A percentile compares a stretch with the other conserved stretches of the same genome.
Conservation (phyloP, 352 stramenopile genomes). For the Pseudoperonospora humuli region DNA sequence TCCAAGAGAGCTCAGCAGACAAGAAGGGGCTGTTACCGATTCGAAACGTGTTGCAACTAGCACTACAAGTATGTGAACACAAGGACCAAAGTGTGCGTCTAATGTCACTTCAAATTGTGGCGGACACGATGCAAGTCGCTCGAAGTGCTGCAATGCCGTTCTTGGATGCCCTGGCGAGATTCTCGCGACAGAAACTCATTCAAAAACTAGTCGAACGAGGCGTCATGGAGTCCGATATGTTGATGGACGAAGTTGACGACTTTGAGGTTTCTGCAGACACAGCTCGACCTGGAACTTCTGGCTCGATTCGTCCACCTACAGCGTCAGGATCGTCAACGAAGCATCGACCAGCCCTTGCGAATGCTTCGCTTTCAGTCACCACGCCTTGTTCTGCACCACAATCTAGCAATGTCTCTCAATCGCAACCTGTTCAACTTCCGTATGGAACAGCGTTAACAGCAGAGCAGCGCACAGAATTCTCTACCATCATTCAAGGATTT, state of each 20-base stretch:
- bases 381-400: too few relatives aligned
- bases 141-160: conserved; percentile 59
- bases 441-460: too few relatives aligned
- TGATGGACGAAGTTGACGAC: conserved; percentile 82
- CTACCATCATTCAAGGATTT: too few relatives aligned
- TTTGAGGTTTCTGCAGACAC: conserved; percentile 47
- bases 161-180: conserved; percentile 51
- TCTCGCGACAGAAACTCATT: conserved; percentile 73
- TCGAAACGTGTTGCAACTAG: conserved; percentile 60
- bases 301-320: too few relatives aligned
- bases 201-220: conserved; percentile 63
- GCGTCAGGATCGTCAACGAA: too few relatives aligned
- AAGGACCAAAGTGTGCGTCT: conserved; percentile 62
- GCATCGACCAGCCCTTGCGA: too few relatives aligned
- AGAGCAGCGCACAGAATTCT: too few relatives aligned
- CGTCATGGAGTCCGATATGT: conserved; percentile 62
- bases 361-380: too few relatives aligned
- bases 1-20: conserved; percentile 58
- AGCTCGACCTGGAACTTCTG: conserved; percentile 34
- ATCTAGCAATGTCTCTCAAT: too few relatives aligned
- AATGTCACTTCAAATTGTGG: conserved; percentile 60
- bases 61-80: conserved; percentile 63
- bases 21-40: conserved; percentile 35
- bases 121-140: conserved; percentile 51
- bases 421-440: too few relatives aligned